Base-by-base conservation (phyloP, 768 basidiomycete genomes). In the Boletus subparvulus region DNA sequence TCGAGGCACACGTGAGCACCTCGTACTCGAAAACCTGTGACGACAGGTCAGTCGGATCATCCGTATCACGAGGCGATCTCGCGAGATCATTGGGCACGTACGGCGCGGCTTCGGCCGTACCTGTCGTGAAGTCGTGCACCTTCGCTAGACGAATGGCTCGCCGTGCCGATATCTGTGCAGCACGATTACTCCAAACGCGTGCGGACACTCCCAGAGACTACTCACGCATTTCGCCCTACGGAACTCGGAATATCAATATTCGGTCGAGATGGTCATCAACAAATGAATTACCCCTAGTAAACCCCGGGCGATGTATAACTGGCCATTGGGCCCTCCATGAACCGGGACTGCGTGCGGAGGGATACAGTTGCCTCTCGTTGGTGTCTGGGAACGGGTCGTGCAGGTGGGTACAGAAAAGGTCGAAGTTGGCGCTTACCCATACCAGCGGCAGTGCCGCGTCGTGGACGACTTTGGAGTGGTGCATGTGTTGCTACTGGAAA, bases 161-260 rank as follows among this genome's bases (percentile, higher is more conserved):
- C 46, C 24, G 62, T 59, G 14, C 65, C 65, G 4, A 66, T 49
- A 19, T 55, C 65, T 66, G 44, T n/a, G 19, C 12, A 9, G 40
- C 36, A 13, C 52, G 10, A 17, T 55, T 3, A 48, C 21, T 41
- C 1, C 37, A 28, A 19, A 16, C 12, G 17, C 10, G 7, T 11
- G 39, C 2, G 8, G 4, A 33, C 3, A 6, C 14, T 3, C 11
- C 8, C 13, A 24, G 30, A n/a, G 30, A 24, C 19, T 19, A 58
- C 64, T 36, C 43, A 69, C 67, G 42, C 13, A 53, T 55, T 55
- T 68, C 64, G 36, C 60, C 64, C 66, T 68, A 30, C 2, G 24
- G 13, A 21, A 30, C 8, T 6, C 44, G 44, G 35, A 6, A 9
- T 2, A 21, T 67, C 32, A 66, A 60, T 24, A 40, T 32, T n/a